Percentiles rank a stretch among this genome's conserved stretches.
Evolutionary conservation across 768 basidiomycete genomes (phyloP).

Genomic region (Agaricus bisporus): DNA sequence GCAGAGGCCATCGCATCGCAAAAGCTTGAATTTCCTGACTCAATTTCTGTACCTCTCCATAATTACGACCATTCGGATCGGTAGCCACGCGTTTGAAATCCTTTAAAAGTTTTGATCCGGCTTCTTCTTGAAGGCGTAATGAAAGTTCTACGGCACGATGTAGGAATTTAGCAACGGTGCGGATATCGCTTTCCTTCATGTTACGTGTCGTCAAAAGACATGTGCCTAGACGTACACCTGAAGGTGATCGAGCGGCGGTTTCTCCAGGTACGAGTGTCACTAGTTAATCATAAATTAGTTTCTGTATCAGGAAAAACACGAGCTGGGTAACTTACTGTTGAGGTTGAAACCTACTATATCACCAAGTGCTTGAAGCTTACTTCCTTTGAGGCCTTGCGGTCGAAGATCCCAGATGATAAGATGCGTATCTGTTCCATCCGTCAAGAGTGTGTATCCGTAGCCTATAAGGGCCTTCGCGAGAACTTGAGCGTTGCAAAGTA

Average conservation of each 20-base stretch:
- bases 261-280: slow-evolving; percentile 98
- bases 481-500: slow-evolving; percentile 80
- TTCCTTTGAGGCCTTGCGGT: slow-evolving; percentile 89
- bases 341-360: slow-evolving; percentile 95
- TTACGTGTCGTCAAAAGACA: slow-evolving; percentile 91
- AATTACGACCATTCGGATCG: slow-evolving; percentile 57
- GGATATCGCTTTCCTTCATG: slow-evolving; percentile 88
- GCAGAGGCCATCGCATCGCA: slow-evolving; percentile 86
- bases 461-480: slow-evolving; percentile 66
- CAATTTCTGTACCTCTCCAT: slow-evolving; percentile 64
- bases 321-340: slow-evolving; percentile 56
- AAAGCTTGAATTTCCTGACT: slow-evolving; percentile 76
- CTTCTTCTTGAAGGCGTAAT: slow-evolving; percentile 86
- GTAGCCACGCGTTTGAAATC: slow-evolving; percentile 88
- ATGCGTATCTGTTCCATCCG: slow-evolving; percentile 95
- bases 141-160: slow-evolving; percentile 93
- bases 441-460: slow-evolving; percentile 94
- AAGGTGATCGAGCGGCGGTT: slow-evolving; percentile 89
- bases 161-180: slow-evolving; percentile 82
- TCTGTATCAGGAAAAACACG: background rate
- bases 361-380: slow-evolving; percentile 97
- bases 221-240: slow-evolving; percentile 94
- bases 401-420: slow-evolving; percentile 97
- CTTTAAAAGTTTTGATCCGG: slow-evolving; percentile 90
- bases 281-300: slow-evolving; percentile 18